Base-by-base conservation (phyloP, 345 rosid species). In the Syzygium oleosum region DNA sequence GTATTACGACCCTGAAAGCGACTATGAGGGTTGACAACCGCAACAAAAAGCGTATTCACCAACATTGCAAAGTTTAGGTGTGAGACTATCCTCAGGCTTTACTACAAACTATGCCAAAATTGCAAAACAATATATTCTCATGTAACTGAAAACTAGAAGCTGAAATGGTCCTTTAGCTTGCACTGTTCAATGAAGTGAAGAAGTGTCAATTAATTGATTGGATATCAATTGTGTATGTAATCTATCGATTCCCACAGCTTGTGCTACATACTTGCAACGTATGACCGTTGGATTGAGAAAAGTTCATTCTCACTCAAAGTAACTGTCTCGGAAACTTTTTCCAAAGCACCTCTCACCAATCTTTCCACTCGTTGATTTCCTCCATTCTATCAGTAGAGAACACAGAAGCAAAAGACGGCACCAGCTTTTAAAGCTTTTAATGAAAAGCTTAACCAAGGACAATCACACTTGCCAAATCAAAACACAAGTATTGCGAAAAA, bases 401-500 rank as follows among this genome's bases (percentile, higher is more conserved):
- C 41, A 63, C 23, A 68, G 46, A 68, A 68, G 79, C 23, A 68
- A 68, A 68, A 31, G 23, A 68, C 8, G 79, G 46, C 41, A 21
- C 46, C 25, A 68, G 7, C 46, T 68, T 17, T 68, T 68, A 7
- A 34, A 68, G 79, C 79, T 68, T 38, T 68, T 34, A 68, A 68
- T 34, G 79, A 68, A 17, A 68, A 68, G 17, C 79, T 8, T 22
- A 68, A 68, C 79, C 79, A 17, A 31, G 79, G 25, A 68, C 46
- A 34, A 68, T 17, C 79, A 68, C 79, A 68, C 79, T 31, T 68
- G 25, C 43, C 43, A 68, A 68, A 68, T 8, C 17, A 34, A 34
- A 21, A 68, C 46, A 34, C 46, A 68, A 68, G 43, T 92, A 90
- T 31, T 90, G 94, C 78, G 87, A 85, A 84, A 52, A 12, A 89